Base-by-base conservation (phyloP, 2,329 filamentous ascomycete species). In the Xylariomycetidae sp. region DNA sequence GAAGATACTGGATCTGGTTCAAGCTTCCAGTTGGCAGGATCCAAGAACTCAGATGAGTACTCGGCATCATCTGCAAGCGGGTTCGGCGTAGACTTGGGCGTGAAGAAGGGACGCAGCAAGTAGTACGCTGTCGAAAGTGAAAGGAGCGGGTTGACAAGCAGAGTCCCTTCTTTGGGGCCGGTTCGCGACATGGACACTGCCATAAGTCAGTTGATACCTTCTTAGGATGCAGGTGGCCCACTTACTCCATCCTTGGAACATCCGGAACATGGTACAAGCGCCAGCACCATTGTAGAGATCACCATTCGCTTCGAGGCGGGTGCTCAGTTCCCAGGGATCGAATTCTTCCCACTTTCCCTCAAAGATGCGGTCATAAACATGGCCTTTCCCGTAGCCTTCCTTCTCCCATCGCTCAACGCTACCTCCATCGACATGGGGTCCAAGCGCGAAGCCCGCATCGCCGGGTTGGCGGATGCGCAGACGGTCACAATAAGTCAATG, bases 191-290 rank as follows among this genome's bases (percentile, higher is more conserved):
- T 79, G 35, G 74, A 74, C 34, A 95, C 61, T n/a, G n/a, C n/a
- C n/a, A n/a, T n/a, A n/a, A n/a, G n/a, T n/a, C n/a, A n/a, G n/a
- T n/a, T n/a, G n/a, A n/a, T n/a, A n/a, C n/a, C n/a, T n/a, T n/a
- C n/a, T n/a, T n/a, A n/a, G n/a, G n/a, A n/a, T n/a, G n/a, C n/a
- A n/a, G n/a, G n/a, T n/a, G n/a, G n/a, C n/a, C n/a, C n/a, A n/a
- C n/a, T n/a, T n/a, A n/a, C n/a, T n/a, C 87, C 88, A 95, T n/a
- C 86, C 88, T 60, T 95, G 89, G 58, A 85, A 90, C 71, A 87
- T 83, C 15, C 89, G 74, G 60, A 94, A 88, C 67, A 87, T 86
- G 37, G 73, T 82, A 60, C 87, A 94, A 1, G 83, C 78, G 1
- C 88, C 87, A 0, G 86, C 72, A 2, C 87, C 85, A 33, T 85